Conservation (phyloP, 768 basidiomycete genomes). For the Vararia minispora region DNA sequence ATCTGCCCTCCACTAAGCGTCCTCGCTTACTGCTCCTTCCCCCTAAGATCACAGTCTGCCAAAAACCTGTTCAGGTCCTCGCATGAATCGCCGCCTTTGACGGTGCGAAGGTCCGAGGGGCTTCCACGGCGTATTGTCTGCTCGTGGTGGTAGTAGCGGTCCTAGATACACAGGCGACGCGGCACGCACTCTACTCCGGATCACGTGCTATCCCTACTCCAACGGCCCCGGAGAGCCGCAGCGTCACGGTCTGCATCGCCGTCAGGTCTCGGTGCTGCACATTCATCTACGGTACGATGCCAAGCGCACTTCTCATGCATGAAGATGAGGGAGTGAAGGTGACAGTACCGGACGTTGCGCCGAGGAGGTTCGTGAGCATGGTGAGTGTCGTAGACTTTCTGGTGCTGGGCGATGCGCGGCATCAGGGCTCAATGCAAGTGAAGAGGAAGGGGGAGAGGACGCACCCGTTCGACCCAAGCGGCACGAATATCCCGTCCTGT, state of each 20-base stretch:
- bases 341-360: constrained; percentile 47
- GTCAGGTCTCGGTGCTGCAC: constrained; percentile 69
- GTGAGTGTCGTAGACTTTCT: constrained; percentile 70
- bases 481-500: constrained; percentile 63
- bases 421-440: background rate
- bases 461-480: constrained; percentile 63
- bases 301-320: constrained; percentile 51
- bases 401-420: constrained; percentile 40
- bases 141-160: too few species aligned
- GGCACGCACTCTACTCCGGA: too few species aligned
- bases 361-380: constrained; percentile 51
- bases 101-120: constrained; percentile 61
- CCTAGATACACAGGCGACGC: too few species aligned
- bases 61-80: constrained; percentile 61
- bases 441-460: constrained; percentile 3
- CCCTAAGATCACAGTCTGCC: constrained; percentile 60
- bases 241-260: constrained; percentile 58
- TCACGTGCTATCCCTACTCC: too few species aligned
- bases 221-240: too few species aligned
- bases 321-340: constrained; percentile 40
- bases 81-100: constrained; percentile 46
- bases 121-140: too few species aligned
- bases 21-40: constrained; percentile 52
- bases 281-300: constrained; percentile 78
- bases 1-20: constrained; percentile 75